A percentile compares a stretch with the other conserved stretches of the same genome.
phyloP scores from a whole-genome alignment of 768 basidiomycete genomes.

The Suillus fuscotomentosus region DNA sequence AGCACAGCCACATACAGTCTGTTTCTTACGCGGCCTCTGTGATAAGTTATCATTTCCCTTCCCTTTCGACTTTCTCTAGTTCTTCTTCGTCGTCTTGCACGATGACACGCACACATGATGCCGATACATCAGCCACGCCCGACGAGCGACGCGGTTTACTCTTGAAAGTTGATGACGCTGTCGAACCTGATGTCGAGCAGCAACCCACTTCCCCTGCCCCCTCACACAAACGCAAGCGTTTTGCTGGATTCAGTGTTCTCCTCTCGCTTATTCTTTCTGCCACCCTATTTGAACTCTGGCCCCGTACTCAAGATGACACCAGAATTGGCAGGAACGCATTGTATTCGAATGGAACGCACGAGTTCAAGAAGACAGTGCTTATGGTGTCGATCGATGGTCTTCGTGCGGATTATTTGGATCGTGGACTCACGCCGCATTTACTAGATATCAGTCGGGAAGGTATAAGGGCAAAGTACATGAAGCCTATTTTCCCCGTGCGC shows the following conservation, averaged over 20 bases:
- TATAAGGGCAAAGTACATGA: slow-evolving; percentile 83
- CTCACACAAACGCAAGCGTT: slow-evolving; percentile 10
- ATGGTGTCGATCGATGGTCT: slow-evolving; percentile 88
- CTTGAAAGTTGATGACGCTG: slow-evolving; percentile 10
- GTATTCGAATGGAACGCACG: slow-evolving; percentile 79
- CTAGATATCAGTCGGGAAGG: slow-evolving; percentile 80
- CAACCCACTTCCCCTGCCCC: not conserved
- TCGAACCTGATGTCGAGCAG: slow-evolving; percentile 2
- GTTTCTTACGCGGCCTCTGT: too few species aligned
- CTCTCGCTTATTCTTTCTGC: slow-evolving; percentile 14
- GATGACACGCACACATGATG: not conserved
- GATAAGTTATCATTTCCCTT: too few species aligned
- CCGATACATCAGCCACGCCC: not conserved
- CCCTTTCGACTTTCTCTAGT: not conserved
- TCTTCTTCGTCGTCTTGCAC: not conserved
- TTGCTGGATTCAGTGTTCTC: slow-evolving; percentile 14
- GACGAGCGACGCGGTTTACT: slow-evolving; percentile 28
- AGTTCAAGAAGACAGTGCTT: slow-evolving; percentile 77
- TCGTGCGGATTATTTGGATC: slow-evolving; percentile 83
- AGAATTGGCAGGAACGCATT: slow-evolving; percentile 28
- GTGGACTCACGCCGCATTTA: slow-evolving; percentile 82
- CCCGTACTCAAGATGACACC: not conserved
- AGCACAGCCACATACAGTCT: slow-evolving; percentile 12
- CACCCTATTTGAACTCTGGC: slow-evolving; percentile 8
- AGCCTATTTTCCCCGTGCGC: slow-evolving; percentile 83